Evolutionary conservation across 495 filamentous ascomycete species (phyloP).

Genomic region (Podospora didyma): DNA sequence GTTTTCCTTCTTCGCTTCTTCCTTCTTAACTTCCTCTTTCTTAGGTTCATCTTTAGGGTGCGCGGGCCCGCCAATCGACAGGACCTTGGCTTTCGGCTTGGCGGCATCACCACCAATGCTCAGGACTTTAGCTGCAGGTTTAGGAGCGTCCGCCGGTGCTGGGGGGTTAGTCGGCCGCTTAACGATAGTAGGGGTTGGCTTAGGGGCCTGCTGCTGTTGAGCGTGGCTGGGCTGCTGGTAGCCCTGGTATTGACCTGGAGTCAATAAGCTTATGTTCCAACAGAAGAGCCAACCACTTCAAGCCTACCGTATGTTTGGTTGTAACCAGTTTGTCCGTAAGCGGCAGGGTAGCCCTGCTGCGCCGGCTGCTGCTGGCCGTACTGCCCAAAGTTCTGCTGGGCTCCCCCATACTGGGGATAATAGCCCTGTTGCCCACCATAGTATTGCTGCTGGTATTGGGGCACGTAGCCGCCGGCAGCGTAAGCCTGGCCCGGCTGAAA

Average conservation of each 20-base stretch:
- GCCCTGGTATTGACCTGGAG: conserved; percentile 37
- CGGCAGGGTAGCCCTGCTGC: conserved; percentile 47
- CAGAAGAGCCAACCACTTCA: conserved; percentile 15
- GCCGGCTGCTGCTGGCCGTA: conserved; percentile 32
- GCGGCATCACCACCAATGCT: conserved; percentile 49
- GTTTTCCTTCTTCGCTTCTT: conserved; percentile 41
- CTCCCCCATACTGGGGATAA: conserved; percentile 54
- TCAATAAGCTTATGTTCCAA: conserved; percentile 25
- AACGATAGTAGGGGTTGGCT: conserved; percentile 60
- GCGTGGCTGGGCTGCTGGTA: conserved; percentile 48
- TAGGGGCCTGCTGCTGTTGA: conserved; percentile 51
- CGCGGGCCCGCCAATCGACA: conserved; percentile 55
- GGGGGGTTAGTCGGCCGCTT: conserved; percentile 55
- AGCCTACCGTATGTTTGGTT: conserved; percentile 57
- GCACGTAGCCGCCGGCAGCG: conserved; percentile 42
- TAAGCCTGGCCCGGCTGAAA: conserved; percentile 75
- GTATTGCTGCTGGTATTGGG: conserved; percentile 49
- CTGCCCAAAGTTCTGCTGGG: conserved; percentile 51
- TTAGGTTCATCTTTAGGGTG: conserved; percentile 29
- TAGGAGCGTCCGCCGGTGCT: conserved; percentile 40
- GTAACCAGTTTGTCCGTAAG: conserved; percentile 49
- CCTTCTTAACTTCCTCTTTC: conserved; percentile 42
- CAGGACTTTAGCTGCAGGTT: conserved; percentile 49
- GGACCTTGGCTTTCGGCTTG: conserved; percentile 55
- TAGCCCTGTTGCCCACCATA: conserved; percentile 43